A percentile compares a stretch with the other conserved stretches of the same genome.
Conservation (phyloP, 139 green algal genomes). For the Zygnema cylindricum region DNA sequence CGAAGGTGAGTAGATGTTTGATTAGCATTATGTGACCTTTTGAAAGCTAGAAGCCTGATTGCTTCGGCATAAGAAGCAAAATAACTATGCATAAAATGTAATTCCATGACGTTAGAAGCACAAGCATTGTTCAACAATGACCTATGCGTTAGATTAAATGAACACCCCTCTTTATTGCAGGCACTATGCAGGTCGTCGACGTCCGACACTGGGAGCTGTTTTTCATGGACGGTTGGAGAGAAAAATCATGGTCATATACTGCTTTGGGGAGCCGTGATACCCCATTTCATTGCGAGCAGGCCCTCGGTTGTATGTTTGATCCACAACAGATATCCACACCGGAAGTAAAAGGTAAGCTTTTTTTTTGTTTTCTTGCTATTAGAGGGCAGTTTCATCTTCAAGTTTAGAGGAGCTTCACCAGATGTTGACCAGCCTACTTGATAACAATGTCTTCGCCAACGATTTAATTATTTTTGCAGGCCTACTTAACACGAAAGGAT, state of each 20-base stretch:
- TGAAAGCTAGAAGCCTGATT: too few species aligned
- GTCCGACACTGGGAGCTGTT: slow-evolving; percentile 29
- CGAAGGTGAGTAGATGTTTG: slow-evolving; percentile 22
- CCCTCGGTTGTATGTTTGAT: slow-evolving; percentile 26
- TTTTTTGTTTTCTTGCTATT: neutral
- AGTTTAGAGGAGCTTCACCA: too few species aligned
- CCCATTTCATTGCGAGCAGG: slow-evolving; percentile 31
- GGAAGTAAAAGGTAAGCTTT: slow-evolving; percentile 24
- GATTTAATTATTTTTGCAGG: slow-evolving; percentile 31
- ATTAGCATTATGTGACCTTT: too few species aligned
- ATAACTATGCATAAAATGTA: too few species aligned
- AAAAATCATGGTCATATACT: slow-evolving; percentile 12
- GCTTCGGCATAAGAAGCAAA: too few species aligned
- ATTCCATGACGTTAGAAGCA: too few species aligned
- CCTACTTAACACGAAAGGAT: slow-evolving; percentile 34
- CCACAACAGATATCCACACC: neutral
- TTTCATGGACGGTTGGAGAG: slow-evolving; percentile 22
- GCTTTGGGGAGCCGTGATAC: slow-evolving; percentile 13
- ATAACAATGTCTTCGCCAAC: too few species aligned
- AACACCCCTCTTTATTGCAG: slow-evolving; percentile 8
- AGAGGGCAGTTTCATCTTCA: too few species aligned
- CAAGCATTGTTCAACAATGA: too few species aligned
- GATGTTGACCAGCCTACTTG: too few species aligned
- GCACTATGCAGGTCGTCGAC: slow-evolving; percentile 36
- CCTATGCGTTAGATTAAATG: too few species aligned